These are phyloP conservation scores for Leucogyrophana mollusca DNA, from an alignment of 768 basidiomycete genomes.

Conservation along the genomic window DNA sequence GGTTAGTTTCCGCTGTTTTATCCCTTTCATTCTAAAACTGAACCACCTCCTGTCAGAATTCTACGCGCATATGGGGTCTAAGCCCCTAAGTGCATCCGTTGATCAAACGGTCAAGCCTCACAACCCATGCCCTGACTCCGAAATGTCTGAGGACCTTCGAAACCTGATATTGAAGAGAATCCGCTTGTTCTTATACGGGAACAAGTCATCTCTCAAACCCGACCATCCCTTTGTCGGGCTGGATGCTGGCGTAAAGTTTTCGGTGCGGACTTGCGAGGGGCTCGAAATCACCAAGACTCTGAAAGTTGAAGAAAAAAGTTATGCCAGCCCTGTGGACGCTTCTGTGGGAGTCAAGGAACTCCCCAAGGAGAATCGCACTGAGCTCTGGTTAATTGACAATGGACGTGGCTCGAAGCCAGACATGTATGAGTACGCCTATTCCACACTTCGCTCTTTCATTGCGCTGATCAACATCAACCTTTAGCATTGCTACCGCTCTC, in stretches of 20 bases:
- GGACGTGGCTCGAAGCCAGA: constrained; percentile 71
- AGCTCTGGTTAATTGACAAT: constrained; percentile 70
- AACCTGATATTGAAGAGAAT: constrained; percentile 70
- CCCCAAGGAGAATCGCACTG: constrained; percentile 48
- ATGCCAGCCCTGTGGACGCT: constrained; percentile 54
- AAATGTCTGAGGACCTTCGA: constrained; percentile 48
- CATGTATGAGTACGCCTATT: constrained; percentile 80
- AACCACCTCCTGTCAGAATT: constrained; percentile 43
- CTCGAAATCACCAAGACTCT: constrained; percentile 58
- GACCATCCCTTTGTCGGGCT: constrained; percentile 61
- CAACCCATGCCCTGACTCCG: constrained; percentile 42
- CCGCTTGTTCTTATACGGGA: constrained; percentile 84
- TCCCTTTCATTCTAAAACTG: background rate
- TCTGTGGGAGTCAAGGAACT: constrained; percentile 60
- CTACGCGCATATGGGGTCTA: constrained; percentile 71
- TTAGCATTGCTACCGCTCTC: constrained; percentile 78
- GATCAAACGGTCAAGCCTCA: constrained; percentile 66
- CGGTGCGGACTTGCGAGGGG: constrained; percentile 62
- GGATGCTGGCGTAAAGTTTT: constrained; percentile 54
- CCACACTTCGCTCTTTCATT: background rate
- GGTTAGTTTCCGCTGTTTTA: constrained; percentile 34
- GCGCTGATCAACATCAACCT: constrained; percentile 3
- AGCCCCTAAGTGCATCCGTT: constrained; percentile 64
- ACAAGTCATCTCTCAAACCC: constrained; percentile 45
- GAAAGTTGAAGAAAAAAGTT: constrained; percentile 42